These are phyloP conservation scores for Salvia hispanica DNA, from an alignment of 257 asterid genomes.

Conservation along the genomic window DNA sequence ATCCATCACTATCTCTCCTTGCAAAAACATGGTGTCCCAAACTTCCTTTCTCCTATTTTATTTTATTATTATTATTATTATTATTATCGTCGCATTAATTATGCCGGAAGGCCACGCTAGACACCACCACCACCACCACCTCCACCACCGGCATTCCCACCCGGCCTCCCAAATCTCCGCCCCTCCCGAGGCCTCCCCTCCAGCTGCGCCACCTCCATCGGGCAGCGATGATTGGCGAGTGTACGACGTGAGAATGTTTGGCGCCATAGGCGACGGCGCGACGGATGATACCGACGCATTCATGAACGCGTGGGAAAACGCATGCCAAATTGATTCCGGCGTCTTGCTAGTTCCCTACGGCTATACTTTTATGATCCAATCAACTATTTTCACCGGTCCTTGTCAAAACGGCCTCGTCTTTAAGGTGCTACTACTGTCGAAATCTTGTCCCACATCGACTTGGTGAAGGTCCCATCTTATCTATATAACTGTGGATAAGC, in stretches of 20 bases:
- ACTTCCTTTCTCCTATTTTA: constrained; percentile 3
- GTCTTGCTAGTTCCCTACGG: constrained; percentile 48
- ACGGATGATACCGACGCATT: constrained; percentile 58
- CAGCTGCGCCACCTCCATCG: constrained; percentile 35
- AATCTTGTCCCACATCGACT: too few species aligned
- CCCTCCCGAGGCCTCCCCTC: background rate
- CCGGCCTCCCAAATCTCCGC: constrained; percentile 43
- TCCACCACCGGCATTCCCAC: constrained; percentile 36
- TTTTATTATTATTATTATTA: background rate
- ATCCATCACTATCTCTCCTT: constrained; percentile 21
- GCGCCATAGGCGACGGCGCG: constrained; percentile 52
- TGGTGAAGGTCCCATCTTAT: too few species aligned
- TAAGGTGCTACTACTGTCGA: constrained; percentile 36
- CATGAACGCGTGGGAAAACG: constrained; percentile 58
- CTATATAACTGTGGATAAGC: too few species aligned
- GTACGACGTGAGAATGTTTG: constrained; percentile 53
- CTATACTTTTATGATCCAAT: constrained; percentile 52
- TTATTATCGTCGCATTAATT: constrained; percentile 2
- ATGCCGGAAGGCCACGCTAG: constrained; percentile 37
- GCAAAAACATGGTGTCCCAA: background rate
- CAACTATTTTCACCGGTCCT: constrained; percentile 67
- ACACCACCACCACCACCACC: constrained; percentile 48
- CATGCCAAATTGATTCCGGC: constrained; percentile 46
- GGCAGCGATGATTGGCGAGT: background rate
- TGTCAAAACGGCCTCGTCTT: constrained; percentile 48